Percentiles rank a stretch among this genome's conserved stretches.
These are phyloP conservation scores for Schizochytrium sp. DNA, from an alignment of 108 stramenopile genomes.

Conservation along the genomic window DNA sequence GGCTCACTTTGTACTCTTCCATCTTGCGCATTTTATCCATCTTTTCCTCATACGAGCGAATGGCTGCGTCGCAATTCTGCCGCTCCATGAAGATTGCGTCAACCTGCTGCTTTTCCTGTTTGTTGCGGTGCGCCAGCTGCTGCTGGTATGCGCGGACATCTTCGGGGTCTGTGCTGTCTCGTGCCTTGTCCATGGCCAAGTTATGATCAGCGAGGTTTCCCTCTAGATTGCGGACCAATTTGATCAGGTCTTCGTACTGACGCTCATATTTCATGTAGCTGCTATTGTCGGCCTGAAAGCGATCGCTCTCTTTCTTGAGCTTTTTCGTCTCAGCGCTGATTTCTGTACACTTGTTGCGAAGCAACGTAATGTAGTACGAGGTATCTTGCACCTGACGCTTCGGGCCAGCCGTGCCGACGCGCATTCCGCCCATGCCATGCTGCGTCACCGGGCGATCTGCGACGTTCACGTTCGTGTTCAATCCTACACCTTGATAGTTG, in stretches of 20 bases:
- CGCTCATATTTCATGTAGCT: conserved; percentile 29
- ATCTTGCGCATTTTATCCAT: conserved; percentile 27
- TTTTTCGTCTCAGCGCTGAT: conserved; percentile 22
- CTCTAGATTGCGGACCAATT: conserved; percentile 38
- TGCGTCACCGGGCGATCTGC: conserved; percentile 55
- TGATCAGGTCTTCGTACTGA: conserved; percentile 47
- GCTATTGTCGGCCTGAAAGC: background rate
- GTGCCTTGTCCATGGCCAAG: conserved; percentile 57
- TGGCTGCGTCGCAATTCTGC: conserved; percentile 40
- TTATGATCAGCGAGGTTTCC: conserved; percentile 61
- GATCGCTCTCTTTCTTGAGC: conserved; percentile 24
- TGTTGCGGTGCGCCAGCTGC: conserved; percentile 21
- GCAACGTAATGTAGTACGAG: conserved; percentile 46
- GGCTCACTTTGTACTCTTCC: conserved; percentile 45
- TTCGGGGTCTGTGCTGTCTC: conserved; percentile 48
- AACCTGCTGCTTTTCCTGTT: conserved; percentile 38
- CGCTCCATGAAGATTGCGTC: conserved; percentile 49
- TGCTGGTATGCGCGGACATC: conserved; percentile 39
- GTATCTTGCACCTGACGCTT: conserved; percentile 57
- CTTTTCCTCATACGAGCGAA: conserved; percentile 35
- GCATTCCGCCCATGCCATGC: conserved; percentile 58
- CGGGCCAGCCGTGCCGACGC: conserved; percentile 25
- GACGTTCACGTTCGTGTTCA: conserved; percentile 46
- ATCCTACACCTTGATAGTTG: conserved; percentile 27
- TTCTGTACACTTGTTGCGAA: conserved; percentile 38